Evolutionary conservation across 768 basidiomycete species (phyloP), one percentile per base, ranked within the genome.

Genomic region (Russula sp.): DNA sequence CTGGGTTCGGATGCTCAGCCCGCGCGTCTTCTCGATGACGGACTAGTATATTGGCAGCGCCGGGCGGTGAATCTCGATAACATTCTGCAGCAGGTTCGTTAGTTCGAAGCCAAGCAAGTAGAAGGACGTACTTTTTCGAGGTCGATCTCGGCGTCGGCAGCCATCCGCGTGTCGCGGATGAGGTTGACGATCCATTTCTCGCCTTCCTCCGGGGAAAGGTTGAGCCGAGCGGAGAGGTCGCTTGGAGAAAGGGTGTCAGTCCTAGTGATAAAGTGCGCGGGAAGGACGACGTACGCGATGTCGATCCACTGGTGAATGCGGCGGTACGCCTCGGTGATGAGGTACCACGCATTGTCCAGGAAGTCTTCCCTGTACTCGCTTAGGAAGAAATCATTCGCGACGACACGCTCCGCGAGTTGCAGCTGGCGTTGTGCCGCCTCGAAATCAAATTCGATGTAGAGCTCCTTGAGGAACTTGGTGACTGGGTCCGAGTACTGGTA

Each of bases 311-410:
- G 91, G 74, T 99, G 96, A 69, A 98, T 98, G 74, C 94, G 82
- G 79, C 95, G 98, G 76, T 96, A 99, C 14, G 94, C 93, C 78
- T 99, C 97, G 70, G 90, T 94, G 73, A 98, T 90, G 73, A 98
- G 78, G 77, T 91, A 98, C 63, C 97, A 81, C 50, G 96, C 96
- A 72, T 97, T 96, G 72, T 98, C 97, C 74, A 98, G 80, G 73
- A 98, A 98, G 60, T 97, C 95, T 4, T 94, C 94, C 72, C 85
- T 85, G 75, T 91, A 94, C 50, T 91, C 89, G 62, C 82, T 82
- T 61, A 98, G 76, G 85, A 98, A 99, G 78, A 98, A 98, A 75
- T 99, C 97, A 68, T 94, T 86, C 40, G 80, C 83, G 27, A 98
- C 84, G 32, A 98, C 89, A 55, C 82, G 83, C 74, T 91, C 93